phyloP scores from a whole-genome alignment of 169 alveolate genomes.

The Eimeria necatrix region DNA sequence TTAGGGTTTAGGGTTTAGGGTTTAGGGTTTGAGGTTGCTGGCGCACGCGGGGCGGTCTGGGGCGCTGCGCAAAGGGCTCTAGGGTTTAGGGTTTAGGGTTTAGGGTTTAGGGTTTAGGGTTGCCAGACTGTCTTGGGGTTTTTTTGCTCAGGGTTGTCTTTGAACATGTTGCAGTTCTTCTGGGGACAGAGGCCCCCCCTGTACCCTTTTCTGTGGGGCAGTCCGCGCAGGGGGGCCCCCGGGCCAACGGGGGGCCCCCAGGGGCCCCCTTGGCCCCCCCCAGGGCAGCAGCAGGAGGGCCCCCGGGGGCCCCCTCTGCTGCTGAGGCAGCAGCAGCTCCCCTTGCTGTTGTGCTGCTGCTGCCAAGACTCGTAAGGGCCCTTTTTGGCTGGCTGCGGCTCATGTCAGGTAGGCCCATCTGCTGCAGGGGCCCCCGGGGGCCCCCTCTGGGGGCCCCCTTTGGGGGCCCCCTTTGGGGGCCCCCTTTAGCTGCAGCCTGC shows the following conservation, averaged over 20 bases:
- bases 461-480: background rate
- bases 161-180: background rate
- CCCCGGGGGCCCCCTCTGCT: background rate
- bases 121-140: background rate
- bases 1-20: conserved; percentile 11
- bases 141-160: conserved; percentile 11
- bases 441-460: background rate
- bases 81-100: conserved; percentile 14
- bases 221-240: background rate
- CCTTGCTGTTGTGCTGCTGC: conserved; percentile 11
- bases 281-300: background rate
- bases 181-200: conserved; percentile 35
- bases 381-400: background rate
- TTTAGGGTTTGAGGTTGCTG: background rate
- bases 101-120: conserved; percentile 19
- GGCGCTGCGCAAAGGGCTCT: background rate
- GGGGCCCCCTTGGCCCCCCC: background rate
- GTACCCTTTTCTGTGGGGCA: too few species aligned
- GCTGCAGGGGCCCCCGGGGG: too few species aligned
- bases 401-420: background rate
- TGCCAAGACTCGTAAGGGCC: background rate
- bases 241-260: background rate
- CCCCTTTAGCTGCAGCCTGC: too few species aligned
- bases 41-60: background rate
- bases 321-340: background rate